These are phyloP conservation scores for Trichoderma harzianum DNA, from an alignment of 2,329 filamentous ascomycete species.

Conservation along the genomic window DNA sequence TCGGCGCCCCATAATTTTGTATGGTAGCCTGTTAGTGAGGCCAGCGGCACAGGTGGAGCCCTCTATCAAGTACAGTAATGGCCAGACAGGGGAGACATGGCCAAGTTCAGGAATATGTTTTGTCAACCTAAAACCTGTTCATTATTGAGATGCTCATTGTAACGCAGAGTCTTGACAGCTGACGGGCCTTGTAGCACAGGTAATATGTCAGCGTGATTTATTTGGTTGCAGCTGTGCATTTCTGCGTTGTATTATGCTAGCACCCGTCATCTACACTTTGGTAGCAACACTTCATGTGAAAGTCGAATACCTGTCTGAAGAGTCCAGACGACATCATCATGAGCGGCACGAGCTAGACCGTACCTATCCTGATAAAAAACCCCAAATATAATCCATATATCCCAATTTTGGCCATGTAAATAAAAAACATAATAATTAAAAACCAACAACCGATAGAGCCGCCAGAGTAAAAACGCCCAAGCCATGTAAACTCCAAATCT, in stretches of 20 bases:
- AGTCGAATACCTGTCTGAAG: neutral
- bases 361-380: neutral
- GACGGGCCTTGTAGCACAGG: neutral
- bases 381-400: neutral
- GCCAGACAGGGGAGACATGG: neutral
- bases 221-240: neutral
- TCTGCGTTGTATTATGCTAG: neutral
- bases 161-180: neutral
- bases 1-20: neutral
- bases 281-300: neutral
- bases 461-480: neutral
- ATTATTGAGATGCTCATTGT: neutral
- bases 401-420: neutral
- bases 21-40: neutral
- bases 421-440: neutral
- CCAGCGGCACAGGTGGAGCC: conserved; percentile 2
- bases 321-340: neutral
- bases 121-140: neutral
- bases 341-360: neutral
- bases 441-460: neutral
- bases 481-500: neutral
- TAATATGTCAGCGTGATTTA: neutral
- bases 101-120: neutral
- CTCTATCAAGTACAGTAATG: neutral
- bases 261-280: neutral